phyloP scores from a whole-genome alignment of 176 grass and related monocot genomes.

The Hordeum vulgare region MorexV3_pseudomolecules_assembly NC_058519.1:23346001-23346500 shows the following conservation, averaged over 20 bases:
- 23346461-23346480: neutral
- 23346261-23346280: neutral
- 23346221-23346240: too few species aligned
- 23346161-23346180: neutral
- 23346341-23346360: too few species aligned
- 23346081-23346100: slow-evolving; percentile 22
- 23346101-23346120: slow-evolving; percentile 34
- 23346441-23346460: neutral
- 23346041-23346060: neutral
- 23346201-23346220: slow-evolving; percentile 20
- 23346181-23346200: slow-evolving; percentile 15
- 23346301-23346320: too few species aligned
- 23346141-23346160: slow-evolving; percentile 4
- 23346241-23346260: too few species aligned
- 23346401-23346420: neutral
- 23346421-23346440: neutral
- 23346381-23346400: neutral
- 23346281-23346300: slow-evolving; percentile 17
- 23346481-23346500: neutral
- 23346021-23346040: neutral
- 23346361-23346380: neutral
- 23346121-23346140: slow-evolving; percentile 30
- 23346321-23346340: too few species aligned
- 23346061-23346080: neutral
- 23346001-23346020: too few species aligned